Evolutionary conservation across 192 early-diverging fungal species (phyloP).

Genomic region (Entomortierella chlamydospora): DNA sequence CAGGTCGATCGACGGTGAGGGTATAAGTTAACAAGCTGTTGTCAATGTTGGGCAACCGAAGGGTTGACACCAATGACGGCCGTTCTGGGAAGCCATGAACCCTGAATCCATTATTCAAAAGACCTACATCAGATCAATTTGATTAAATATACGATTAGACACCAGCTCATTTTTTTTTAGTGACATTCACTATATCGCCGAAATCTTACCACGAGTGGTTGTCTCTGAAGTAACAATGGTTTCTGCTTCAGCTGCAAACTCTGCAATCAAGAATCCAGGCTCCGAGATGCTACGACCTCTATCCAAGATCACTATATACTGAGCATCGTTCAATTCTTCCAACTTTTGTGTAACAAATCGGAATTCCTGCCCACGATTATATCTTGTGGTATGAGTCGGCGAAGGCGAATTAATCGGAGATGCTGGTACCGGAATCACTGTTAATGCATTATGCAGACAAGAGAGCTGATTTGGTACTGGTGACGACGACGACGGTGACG

Average conservation of each 20-base stretch:
- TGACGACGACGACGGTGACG: constrained; percentile 14
- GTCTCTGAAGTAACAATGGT: constrained; percentile 39
- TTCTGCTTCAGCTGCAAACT: constrained; percentile 52
- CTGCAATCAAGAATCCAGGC: constrained; percentile 64
- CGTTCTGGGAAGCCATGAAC: constrained; percentile 53
- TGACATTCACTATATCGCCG: too few relatives aligned
- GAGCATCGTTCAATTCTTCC: neutral
- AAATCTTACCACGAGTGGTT: constrained; percentile 55
- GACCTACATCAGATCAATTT: constrained; percentile 18
- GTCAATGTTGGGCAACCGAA: constrained; percentile 64
- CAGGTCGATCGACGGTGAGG: constrained; percentile 54
- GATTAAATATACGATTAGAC: too few relatives aligned
- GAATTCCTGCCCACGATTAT: constrained; percentile 17
- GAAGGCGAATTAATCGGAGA: constrained; percentile 3
- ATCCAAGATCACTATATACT: constrained; percentile 51
- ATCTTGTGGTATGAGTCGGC: constrained; percentile 23
- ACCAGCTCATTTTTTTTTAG: too few relatives aligned
- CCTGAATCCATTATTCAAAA: constrained; percentile 52
- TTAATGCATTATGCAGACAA: constrained; percentile 18
- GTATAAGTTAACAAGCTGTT: constrained; percentile 66
- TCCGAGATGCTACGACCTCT: constrained; percentile 25
- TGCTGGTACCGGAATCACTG: constrained; percentile 32
- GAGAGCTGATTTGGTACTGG: constrained; percentile 12
- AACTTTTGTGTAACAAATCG: constrained; percentile 25
- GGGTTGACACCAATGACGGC: constrained; percentile 55